phyloP scores from a whole-genome alignment of 164 flowering plant genomes.

The Houttuynia cordata region DNA sequence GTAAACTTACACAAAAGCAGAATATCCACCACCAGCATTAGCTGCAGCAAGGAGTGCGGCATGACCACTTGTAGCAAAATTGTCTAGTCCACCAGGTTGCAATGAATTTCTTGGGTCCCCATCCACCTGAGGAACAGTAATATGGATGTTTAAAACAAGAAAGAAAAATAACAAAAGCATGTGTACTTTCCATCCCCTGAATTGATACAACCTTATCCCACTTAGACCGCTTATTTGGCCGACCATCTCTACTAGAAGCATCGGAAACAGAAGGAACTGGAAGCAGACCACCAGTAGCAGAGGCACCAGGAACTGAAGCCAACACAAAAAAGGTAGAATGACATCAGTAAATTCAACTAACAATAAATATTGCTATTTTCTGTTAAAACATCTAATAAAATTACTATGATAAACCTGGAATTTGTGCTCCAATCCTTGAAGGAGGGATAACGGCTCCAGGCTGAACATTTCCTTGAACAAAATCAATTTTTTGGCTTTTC shows the following conservation, averaged over 20 bases:
- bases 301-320: constrained; percentile 23
- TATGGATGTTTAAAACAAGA: too few relatives aligned
- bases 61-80: constrained; percentile 41
- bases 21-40: constrained; percentile 71
- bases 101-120: constrained; percentile 44
- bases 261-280: constrained; percentile 30
- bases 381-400: neutral
- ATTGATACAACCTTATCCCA: constrained; percentile 75
- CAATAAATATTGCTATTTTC: neutral
- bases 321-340: neutral
- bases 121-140: constrained; percentile 41
- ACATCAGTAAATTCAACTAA: neutral
- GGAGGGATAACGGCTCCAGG: constrained; percentile 32
- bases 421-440: constrained; percentile 37
- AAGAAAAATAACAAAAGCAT: too few relatives aligned
- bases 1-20: constrained; percentile 67
- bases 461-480: constrained; percentile 53
- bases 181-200: neutral
- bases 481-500: constrained; percentile 67
- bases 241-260: constrained; percentile 45
- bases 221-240: constrained; percentile 87
- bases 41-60: constrained; percentile 53
- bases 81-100: constrained; percentile 36
- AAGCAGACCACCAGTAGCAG: constrained; percentile 31
- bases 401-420: constrained; percentile 39